Conservation (phyloP, 306 rosid species). For the Sesbania bispinosa region DNA sequence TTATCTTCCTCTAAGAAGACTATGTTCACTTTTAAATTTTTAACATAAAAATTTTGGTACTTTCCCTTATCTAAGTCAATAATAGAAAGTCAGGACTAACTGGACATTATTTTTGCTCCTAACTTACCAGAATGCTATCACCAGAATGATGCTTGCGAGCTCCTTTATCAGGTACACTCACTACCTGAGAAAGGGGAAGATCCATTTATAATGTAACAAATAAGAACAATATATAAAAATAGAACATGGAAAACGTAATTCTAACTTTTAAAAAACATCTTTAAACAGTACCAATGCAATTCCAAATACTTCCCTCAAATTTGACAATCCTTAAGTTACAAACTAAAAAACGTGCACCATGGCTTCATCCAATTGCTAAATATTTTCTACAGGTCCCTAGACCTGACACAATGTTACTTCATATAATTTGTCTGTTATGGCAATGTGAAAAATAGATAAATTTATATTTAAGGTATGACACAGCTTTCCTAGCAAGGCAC, state of each 20-base stretch:
- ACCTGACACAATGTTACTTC: neutral
- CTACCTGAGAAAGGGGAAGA: slow-evolving; percentile 43
- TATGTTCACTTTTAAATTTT: neutral
- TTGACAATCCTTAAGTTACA: neutral
- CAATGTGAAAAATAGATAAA: neutral
- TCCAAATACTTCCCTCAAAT: neutral
- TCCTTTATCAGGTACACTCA: slow-evolving; percentile 67
- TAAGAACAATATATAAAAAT: neutral
- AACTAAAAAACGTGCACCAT: neutral
- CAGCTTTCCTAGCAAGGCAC: neutral
- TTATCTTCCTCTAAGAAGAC: slow-evolving; percentile 6
- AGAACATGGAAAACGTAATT: neutral
- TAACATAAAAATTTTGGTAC: neutral
- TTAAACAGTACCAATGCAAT: neutral
- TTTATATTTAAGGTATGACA: neutral
- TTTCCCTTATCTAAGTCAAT: neutral
- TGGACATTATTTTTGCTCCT: neutral
- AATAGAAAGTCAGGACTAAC: slow-evolving; percentile 5
- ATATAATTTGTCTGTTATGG: neutral
- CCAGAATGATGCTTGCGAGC: slow-evolving; percentile 52
- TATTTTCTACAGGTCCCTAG: neutral
- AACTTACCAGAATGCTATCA: slow-evolving; percentile 52
- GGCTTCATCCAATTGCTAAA: neutral
- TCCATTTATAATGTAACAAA: neutral
- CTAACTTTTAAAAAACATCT: neutral